phyloP scores from a whole-genome alignment of 352 stramenopile species.

The Thalassiosira livingstoniorum region DNA sequence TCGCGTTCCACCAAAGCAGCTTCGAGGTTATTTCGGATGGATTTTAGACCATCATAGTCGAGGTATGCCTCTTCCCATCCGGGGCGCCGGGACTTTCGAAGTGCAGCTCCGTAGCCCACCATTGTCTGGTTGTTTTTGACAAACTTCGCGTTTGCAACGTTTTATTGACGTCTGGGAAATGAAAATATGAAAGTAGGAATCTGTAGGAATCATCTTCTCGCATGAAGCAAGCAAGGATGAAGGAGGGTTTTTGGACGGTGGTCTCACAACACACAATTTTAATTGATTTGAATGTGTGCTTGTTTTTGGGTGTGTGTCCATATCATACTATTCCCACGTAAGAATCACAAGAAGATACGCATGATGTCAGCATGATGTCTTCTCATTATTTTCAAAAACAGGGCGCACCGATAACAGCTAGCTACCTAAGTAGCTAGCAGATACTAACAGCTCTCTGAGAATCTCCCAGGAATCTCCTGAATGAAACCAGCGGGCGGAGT shows the following conservation, averaged over 20 bases:
- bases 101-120: slow-evolving; percentile 62
- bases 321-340: too few relatives aligned
- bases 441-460: too few relatives aligned
- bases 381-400: too few relatives aligned
- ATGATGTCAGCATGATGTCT: too few relatives aligned
- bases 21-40: slow-evolving; percentile 55
- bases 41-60: slow-evolving; percentile 70
- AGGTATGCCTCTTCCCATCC: slow-evolving; percentile 73
- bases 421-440: too few relatives aligned
- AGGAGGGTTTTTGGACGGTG: neutral
- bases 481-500: too few relatives aligned
- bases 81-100: slow-evolving; percentile 40
- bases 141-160: neutral
- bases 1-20: slow-evolving; percentile 5
- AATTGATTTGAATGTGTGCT: neutral
- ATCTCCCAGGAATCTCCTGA: too few relatives aligned
- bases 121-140: slow-evolving; percentile 27
- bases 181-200: too few relatives aligned
- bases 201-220: neutral
- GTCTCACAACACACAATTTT: neutral
- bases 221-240: neutral
- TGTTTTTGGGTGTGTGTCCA: neutral
- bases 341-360: too few relatives aligned
- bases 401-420: too few relatives aligned
- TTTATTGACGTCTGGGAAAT: too few relatives aligned